Conservation (phyloP, 345 rosid genomes). For the Salix suchowensis region DNA sequence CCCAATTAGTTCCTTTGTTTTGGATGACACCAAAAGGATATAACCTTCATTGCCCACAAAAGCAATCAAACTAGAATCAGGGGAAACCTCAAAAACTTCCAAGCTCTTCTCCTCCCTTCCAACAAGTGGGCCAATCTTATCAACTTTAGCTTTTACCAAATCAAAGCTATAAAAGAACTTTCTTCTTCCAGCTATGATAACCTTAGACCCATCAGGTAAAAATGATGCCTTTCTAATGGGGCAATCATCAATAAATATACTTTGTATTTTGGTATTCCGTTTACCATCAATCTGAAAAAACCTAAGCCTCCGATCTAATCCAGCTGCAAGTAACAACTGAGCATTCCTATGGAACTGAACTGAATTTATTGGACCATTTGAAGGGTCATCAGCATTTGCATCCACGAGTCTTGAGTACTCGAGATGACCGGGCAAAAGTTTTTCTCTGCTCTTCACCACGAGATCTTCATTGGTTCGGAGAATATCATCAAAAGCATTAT, state of each 20-base stretch:
- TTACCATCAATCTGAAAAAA: conserved; percentile 95
- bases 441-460: conserved; percentile 52
- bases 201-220: conserved; percentile 86
- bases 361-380: conserved; percentile 65
- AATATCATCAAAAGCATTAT: conserved; percentile 49
- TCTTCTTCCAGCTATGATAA: conserved; percentile 83
- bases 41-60: conserved; percentile 88
- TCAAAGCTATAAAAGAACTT: conserved; percentile 90
- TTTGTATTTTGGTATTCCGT: conserved; percentile 80
- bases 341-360: conserved; percentile 88
- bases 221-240: conserved; percentile 78
- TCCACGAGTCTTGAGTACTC: conserved; percentile 80
- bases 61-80: conserved; percentile 71
- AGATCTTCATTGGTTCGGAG: conserved; percentile 74
- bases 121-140: conserved; percentile 80
- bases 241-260: conserved; percentile 79
- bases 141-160: conserved; percentile 67
- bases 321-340: conserved; percentile 77
- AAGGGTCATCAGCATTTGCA: conserved; percentile 75
- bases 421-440: conserved; percentile 63
- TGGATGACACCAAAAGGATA: conserved; percentile 71
- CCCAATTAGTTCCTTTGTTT: conserved; percentile 78
- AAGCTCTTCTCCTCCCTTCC: conserved; percentile 98
- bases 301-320: conserved; percentile 61
- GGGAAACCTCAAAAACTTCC: conserved; percentile 83